Evolutionary conservation across 2,329 filamentous ascomycete species (phyloP).

Genomic region (Mariannaea sp.): DNA sequence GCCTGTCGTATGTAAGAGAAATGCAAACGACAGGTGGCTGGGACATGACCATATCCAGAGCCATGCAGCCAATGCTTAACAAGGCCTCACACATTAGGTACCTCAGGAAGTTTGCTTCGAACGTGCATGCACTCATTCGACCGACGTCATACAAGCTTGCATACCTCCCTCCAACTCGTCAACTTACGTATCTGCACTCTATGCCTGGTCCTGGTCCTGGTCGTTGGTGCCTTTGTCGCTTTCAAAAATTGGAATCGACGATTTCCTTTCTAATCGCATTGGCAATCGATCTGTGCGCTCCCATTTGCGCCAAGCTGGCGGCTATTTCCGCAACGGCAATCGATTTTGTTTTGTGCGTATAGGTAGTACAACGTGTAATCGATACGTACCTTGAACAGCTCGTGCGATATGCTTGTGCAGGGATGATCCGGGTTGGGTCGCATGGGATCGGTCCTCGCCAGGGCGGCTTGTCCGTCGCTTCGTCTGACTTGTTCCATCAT

Average conservation of each 20-base stretch:
- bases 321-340: not conserved
- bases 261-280: not conserved
- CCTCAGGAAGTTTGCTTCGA: constrained; percentile 1
- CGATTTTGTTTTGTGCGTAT: constrained; percentile 5
- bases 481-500: constrained; percentile 3
- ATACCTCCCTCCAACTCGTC: not conserved
- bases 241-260: too few relatives aligned
- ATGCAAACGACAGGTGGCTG: not conserved
- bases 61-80: not conserved
- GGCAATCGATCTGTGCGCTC: constrained; percentile 8
- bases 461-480: constrained; percentile 15
- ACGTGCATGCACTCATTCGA: not conserved
- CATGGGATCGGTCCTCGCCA: constrained; percentile 19
- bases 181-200: not conserved
- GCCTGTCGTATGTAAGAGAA: not conserved
- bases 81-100: too few relatives aligned
- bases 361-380: constrained; percentile 9
- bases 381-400: too few relatives aligned
- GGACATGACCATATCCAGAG: not conserved
- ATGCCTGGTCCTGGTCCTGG: too few relatives aligned
- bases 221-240: not conserved
- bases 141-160: constrained; percentile 1
- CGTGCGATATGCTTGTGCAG: constrained; percentile 11
- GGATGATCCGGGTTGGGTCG: constrained; percentile 16
- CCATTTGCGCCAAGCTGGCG: not conserved